Base-by-base conservation (phyloP, 768 basidiomycete genomes). In the Boletus rex-veris region DNA sequence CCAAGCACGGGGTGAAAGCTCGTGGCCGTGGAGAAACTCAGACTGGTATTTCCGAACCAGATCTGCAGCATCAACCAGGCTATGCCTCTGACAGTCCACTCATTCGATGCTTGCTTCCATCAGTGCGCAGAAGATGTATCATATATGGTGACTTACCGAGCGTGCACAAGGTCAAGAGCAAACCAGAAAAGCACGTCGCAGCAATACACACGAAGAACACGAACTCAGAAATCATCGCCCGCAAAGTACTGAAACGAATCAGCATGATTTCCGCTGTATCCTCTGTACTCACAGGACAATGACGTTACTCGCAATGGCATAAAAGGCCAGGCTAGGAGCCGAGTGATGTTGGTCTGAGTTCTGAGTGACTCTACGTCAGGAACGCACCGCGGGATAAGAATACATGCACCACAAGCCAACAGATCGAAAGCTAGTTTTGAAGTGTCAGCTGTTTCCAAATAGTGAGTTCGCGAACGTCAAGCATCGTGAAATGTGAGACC, bases 21-120 rank as follows among this genome's bases (percentile, higher is more conserved):
- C 41, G 77, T 69, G 1, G 83, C 81, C 60, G 83, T 74, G 8
- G 60, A 71, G 58, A 84, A 85, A 48, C 75, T 79, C 28, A 90
- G 71, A 61, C 78, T 86, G 3, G 82, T 85, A 60, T 86, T 88
- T 0, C 90, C 89, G 55, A 92, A 90, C 89, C 90, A 92, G 30
- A 92, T 90, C 54, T 91, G 86, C 3, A 88, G 79, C 85, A 92
- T 86, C 10, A 92, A 70, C 90, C 90, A 93, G 0, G 86, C 80
- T 46, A 91, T 91, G 12, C 76, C 70, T 57, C 76, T 80, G 21
- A 68, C 38, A 47, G 50, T 50, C 70, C 70, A 69, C 33, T 30
- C 55, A 36, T 55, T 59, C 42, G 68, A 64, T 44, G 61, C 71
- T 73, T 77, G 47, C 26, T 44, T 36, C 40, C 14, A 45, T 66